Evolutionary conservation across 169 alveolate genomes (phyloP).

Genomic region (Eimeria falciformis): DNA sequence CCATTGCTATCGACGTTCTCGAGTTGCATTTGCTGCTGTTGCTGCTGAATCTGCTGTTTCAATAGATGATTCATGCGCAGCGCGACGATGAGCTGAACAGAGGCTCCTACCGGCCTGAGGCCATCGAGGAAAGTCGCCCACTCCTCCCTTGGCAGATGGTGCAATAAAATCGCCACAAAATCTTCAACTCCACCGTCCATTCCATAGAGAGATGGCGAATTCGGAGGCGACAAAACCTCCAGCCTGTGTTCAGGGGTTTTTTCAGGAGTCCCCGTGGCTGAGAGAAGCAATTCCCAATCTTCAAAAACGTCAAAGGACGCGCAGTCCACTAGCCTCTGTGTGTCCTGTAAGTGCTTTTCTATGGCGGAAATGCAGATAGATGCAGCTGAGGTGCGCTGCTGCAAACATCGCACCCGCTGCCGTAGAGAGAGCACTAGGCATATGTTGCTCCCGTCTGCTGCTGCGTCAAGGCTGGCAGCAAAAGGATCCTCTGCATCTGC

Average conservation of each 20-base stretch:
- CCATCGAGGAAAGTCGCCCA: constrained; percentile 22
- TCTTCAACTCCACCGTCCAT: background rate
- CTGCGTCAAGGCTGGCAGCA: constrained; percentile 37
- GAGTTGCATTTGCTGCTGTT: background rate
- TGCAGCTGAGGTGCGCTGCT: constrained; percentile 13
- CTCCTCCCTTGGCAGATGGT: constrained; percentile 8
- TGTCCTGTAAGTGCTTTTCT: constrained; percentile 8
- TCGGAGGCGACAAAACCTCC: background rate
- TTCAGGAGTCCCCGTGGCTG: background rate
- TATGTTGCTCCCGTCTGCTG: constrained; percentile 58
- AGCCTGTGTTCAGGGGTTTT: background rate
- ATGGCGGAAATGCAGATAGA: constrained; percentile 26
- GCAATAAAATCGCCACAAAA: constrained; percentile 5
- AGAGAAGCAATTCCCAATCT: constrained; percentile 30
- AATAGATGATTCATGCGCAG: constrained; percentile 52
- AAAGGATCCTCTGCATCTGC: constrained; percentile 37
- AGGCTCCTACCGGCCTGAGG: constrained; percentile 40
- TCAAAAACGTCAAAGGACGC: constrained; percentile 46
- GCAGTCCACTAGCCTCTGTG: background rate
- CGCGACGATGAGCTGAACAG: constrained; percentile 36
- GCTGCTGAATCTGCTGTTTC: constrained; percentile 22
- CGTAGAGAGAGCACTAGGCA: constrained; percentile 20
- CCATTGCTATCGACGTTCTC: background rate
- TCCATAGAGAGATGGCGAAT: background rate
- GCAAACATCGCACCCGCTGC: constrained; percentile 37